Base-by-base conservation (phyloP, 2,329 filamentous ascomycete genomes). In the Bipolaris gigantea region DNA sequence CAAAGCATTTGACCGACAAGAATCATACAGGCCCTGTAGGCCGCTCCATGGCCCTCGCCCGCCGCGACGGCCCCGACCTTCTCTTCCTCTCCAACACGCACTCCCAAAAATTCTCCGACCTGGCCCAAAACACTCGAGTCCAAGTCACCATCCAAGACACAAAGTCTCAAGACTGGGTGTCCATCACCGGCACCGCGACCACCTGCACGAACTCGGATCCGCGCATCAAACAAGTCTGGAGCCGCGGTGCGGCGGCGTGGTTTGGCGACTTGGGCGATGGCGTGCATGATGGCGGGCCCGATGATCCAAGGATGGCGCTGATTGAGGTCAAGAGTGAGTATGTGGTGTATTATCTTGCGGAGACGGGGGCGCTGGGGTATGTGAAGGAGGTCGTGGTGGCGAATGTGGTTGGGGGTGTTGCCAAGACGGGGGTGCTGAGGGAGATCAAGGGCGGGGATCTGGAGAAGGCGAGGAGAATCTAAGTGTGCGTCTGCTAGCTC, bases 11-110 rank as follows among this genome's bases (percentile, higher is more conserved):
- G 11, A 27, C 9, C 9, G 3, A 9, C 25, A 10, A 27, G n/a
- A n/a, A n/a, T 4, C 25, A 25, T 7, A 4, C 33, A 72, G 70
- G 71, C 49, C 76, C 76, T 15, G 75, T 79, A 32, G 74, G 73
- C 34, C 77, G 79, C 55, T 76, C 76, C 50, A 81, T 81, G 79
- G 78, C 75, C 41, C 64, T 80, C 23, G 76, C 77, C 48, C 77
- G 90, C 87, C 73, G 90, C 48, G 60, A 63, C 45, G 79, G 80
- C 10, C 79, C 79, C 6, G 79, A 82, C 65, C 79, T 81, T 64
- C 74, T 81, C 60, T 81, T 80, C 72, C 74, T 81, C 42, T 68
- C 77, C 64, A 81, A 81, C 71, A 67, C 62, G 23, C 71, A 81
- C 70, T 76, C 73, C 41, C 61, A 73, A 46, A 82, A 82, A 45